Conservation (phyloP, 352 stramenopile genomes). For the Globisporangium cylindrosporum region DNA sequence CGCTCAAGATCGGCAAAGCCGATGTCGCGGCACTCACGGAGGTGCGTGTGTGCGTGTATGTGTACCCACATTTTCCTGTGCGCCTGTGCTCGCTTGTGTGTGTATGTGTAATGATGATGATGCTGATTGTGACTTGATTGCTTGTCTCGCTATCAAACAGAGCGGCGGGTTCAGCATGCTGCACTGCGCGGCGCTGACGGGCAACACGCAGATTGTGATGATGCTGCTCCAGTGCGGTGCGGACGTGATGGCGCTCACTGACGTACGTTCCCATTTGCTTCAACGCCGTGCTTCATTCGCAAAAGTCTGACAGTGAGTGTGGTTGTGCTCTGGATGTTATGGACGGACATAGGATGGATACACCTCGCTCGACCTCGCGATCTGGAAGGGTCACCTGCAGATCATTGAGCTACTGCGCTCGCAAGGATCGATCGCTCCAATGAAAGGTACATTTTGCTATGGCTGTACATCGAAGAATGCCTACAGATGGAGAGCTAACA, state of each 20-base stretch:
- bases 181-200: conserved; percentile 68
- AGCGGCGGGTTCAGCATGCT: conserved; percentile 82
- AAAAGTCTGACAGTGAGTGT: conserved; percentile 4
- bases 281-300: background rate
- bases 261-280: conserved; percentile 34
- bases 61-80: background rate
- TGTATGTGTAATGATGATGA: background rate
- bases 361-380: conserved; percentile 73
- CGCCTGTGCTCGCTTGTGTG: background rate
- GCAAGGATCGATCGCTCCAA: conserved; percentile 74
- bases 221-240: conserved; percentile 81
- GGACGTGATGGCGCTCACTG: conserved; percentile 71
- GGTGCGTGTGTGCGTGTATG: conserved; percentile 17
- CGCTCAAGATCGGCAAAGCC: conserved; percentile 81
- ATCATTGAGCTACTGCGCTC: conserved; percentile 82
- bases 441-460: conserved; percentile 53
- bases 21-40: conserved; percentile 75
- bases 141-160: conserved; percentile 16
- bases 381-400: conserved; percentile 80
- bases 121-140: background rate
- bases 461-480: background rate
- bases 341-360: conserved; percentile 58
- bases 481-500: background rate
- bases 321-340: background rate
- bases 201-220: conserved; percentile 86